phyloP scores from a whole-genome alignment of 345 rosid genomes.

The Eucalyptus sp. region DNA sequence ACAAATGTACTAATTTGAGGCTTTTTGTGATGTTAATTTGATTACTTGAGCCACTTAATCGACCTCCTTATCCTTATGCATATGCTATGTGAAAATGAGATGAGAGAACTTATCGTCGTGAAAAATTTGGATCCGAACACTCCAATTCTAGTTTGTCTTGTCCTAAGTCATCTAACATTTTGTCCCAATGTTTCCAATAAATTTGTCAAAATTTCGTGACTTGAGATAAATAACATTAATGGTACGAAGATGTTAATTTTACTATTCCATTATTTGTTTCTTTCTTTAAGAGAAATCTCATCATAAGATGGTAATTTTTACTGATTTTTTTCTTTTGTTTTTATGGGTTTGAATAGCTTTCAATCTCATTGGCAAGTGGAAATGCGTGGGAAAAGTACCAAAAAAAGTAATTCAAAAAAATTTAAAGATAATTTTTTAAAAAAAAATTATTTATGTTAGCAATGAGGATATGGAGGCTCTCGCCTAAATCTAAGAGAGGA shows the following conservation, averaged over 20 bases:
- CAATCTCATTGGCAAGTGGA: neutral
- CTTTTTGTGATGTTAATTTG: too few relatives aligned
- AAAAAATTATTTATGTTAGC: too few relatives aligned
- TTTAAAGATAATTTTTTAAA: too few relatives aligned
- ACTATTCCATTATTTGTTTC: neutral
- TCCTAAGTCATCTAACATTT: neutral
- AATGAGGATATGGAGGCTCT: rapidly evolving
- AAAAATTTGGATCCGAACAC: rapidly evolving
- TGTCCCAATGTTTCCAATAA: neutral
- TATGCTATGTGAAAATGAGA: neutral
- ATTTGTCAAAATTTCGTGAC: neutral
- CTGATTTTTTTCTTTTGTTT: neutral
- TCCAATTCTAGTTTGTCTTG: neutral
- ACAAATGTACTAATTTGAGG: too few relatives aligned
- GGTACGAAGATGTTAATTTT: neutral
- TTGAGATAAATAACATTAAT: neutral
- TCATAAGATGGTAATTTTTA: neutral
- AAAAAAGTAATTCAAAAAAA: too few relatives aligned
- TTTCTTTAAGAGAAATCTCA: neutral
- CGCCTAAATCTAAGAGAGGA: too few relatives aligned
- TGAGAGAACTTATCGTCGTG: neutral
- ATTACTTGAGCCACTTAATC: neutral
- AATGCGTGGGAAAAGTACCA: neutral
- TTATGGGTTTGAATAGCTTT: neutral
- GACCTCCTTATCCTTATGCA: neutral